A percentile compares a stretch with the other conserved stretches of the same genome.
These are phyloP conservation scores for Climacium dendroides DNA, from an alignment of 225 moss, liverwort and hornwort species.

Conservation along the genomic window DNA sequence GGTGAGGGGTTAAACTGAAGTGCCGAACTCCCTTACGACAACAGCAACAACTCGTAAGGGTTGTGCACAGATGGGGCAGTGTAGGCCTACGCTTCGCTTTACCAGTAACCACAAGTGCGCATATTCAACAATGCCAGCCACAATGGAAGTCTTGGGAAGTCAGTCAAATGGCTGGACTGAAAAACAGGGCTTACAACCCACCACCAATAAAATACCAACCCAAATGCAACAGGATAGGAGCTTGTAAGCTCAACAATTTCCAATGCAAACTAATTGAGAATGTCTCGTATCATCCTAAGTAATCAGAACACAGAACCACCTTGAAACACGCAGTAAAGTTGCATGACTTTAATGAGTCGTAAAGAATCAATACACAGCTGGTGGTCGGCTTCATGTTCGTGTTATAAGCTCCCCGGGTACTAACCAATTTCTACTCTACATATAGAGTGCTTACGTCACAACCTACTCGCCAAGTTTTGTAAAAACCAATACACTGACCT, in stretches of 20 bases:
- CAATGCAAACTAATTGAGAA: background rate
- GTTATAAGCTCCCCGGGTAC: background rate
- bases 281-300: background rate
- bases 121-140: background rate
- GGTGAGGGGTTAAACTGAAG: background rate
- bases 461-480: background rate
- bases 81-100: background rate
- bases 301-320: background rate
- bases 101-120: background rate
- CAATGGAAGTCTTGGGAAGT: background rate
- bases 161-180: background rate
- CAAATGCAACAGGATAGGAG: background rate
- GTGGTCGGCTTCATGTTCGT: background rate
- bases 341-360: slow-evolving; percentile 9
- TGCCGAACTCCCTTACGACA: background rate
- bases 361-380: slow-evolving; percentile 24
- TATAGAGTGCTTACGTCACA: background rate
- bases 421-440: background rate
- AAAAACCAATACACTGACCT: background rate
- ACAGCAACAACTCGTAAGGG: background rate
- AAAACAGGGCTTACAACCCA: background rate
- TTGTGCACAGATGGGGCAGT: background rate
- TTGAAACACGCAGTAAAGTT: background rate
- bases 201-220: background rate
- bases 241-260: background rate